A percentile compares a stretch with the other conserved stretches of the same genome.
phyloP scores from a whole-genome alignment of 1,139 yeast genomes.

The Trichomonascaceae sp. region DNA sequence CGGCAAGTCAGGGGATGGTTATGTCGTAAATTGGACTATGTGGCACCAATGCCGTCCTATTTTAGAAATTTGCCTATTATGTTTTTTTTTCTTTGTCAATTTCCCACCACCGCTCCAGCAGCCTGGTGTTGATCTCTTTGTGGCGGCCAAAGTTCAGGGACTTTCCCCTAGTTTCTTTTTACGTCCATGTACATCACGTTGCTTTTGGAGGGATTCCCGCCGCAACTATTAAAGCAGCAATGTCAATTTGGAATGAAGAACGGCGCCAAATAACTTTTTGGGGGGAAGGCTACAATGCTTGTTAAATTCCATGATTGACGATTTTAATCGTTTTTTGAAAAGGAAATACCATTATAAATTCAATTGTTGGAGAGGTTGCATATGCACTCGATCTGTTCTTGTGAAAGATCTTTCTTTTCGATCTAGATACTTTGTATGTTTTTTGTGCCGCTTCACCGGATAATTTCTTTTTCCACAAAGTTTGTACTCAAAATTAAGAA shows the following conservation, averaged over 20 bases:
- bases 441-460: background rate
- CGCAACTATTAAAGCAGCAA: background rate
- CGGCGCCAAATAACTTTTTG: background rate
- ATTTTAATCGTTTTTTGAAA: too few species aligned
- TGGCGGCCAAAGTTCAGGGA: background rate
- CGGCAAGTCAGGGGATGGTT: background rate
- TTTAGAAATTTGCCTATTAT: background rate
- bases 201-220: background rate
- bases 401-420: background rate
- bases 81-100: background rate
- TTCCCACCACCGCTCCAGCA: background rate
- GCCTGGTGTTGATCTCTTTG: background rate
- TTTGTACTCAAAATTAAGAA: background rate
- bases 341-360: background rate
- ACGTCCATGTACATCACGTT: background rate
- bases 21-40: background rate
- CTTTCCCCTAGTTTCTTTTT: background rate
- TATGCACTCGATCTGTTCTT: background rate
- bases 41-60: background rate
- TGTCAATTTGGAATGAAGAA: background rate
- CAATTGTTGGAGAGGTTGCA: background rate
- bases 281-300: background rate
- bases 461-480: background rate
- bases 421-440: background rate
- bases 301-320: background rate